Conservation (phyloP, 140 eudicot genomes). For the Oenanthe javanica region DNA sequence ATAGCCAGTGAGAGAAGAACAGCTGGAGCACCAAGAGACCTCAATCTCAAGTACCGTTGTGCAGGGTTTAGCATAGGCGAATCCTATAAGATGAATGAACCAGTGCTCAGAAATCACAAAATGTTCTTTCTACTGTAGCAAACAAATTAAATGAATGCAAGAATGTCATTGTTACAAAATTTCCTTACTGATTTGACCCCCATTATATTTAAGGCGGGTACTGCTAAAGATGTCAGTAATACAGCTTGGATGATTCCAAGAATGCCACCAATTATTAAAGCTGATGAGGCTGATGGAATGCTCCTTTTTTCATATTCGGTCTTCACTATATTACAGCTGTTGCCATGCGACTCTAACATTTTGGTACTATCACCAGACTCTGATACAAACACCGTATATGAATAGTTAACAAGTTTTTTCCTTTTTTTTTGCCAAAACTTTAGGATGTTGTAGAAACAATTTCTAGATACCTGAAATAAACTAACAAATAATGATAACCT, state of each 20-base stretch:
- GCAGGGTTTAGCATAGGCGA: slow-evolving; percentile 60
- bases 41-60: slow-evolving; percentile 40
- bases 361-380: slow-evolving; percentile 22
- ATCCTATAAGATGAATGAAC: slow-evolving; percentile 24
- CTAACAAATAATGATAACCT: neutral
- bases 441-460: neutral
- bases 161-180: neutral
- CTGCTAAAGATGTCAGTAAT: slow-evolving; percentile 37
- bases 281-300: slow-evolving; percentile 61
- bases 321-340: slow-evolving; percentile 8
- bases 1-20: slow-evolving; percentile 64
- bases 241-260: slow-evolving; percentile 56
- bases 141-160: neutral
- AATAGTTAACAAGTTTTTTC: neutral
- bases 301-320: slow-evolving; percentile 23
- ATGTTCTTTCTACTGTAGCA: neutral
- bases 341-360: slow-evolving; percentile 16
- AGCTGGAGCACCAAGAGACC: slow-evolving; percentile 75
- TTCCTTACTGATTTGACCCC: slow-evolving; percentile 56
- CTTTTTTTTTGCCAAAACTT: neutral
- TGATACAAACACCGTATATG: slow-evolving; percentile 8
- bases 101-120: neutral
- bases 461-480: neutral
- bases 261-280: slow-evolving; percentile 44
- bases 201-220: slow-evolving; percentile 56